Conservation (phyloP, 2,329 filamentous ascomycete genomes). For the Aspergillaceae sp. region DNA sequence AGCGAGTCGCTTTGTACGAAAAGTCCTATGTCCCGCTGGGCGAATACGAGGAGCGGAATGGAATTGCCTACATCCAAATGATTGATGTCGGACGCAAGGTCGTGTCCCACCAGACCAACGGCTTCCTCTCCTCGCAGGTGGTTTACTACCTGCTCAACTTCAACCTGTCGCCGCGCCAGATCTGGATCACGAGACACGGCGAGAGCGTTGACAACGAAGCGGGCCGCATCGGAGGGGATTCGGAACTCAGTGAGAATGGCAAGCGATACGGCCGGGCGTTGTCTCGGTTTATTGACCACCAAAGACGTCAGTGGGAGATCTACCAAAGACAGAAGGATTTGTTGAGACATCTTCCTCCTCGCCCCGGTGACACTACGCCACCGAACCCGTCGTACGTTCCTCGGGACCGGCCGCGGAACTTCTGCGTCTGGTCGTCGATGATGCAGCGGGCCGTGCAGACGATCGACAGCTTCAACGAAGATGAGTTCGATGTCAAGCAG, state of each 20-base stretch:
- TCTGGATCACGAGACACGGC: conserved; percentile 95
- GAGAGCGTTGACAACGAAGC: conserved; percentile 80
- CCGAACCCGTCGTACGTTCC: conserved; percentile 72
- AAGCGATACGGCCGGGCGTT: conserved; percentile 69
- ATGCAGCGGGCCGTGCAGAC: conserved; percentile 82
- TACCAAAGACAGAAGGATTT: conserved; percentile 71
- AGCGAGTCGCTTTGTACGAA: conserved; percentile 85
- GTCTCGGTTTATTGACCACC: conserved; percentile 71
- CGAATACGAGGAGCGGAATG: conserved; percentile 78
- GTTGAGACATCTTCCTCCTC: conserved; percentile 76
- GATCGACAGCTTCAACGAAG: conserved; percentile 84
- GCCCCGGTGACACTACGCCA: conserved; percentile 83
- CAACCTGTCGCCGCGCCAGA: conserved; percentile 88
- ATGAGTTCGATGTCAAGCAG: conserved; percentile 92
- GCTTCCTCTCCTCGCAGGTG: conserved; percentile 85
- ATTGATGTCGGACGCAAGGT: conserved; percentile 95
- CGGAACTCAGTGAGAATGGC: conserved; percentile 71
- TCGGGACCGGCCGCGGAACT: conserved; percentile 64
- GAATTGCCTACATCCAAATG: conserved; percentile 95
- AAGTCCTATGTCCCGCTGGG: conserved; percentile 88
- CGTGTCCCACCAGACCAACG: conserved; percentile 78
- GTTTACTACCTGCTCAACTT: conserved; percentile 95
- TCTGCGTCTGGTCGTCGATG: conserved; percentile 99
- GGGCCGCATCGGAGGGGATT: conserved; percentile 87
- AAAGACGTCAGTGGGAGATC: conserved; percentile 72